phyloP scores from a whole-genome alignment of 148 eudicot genomes.

The Bassia scoparia region DNA sequence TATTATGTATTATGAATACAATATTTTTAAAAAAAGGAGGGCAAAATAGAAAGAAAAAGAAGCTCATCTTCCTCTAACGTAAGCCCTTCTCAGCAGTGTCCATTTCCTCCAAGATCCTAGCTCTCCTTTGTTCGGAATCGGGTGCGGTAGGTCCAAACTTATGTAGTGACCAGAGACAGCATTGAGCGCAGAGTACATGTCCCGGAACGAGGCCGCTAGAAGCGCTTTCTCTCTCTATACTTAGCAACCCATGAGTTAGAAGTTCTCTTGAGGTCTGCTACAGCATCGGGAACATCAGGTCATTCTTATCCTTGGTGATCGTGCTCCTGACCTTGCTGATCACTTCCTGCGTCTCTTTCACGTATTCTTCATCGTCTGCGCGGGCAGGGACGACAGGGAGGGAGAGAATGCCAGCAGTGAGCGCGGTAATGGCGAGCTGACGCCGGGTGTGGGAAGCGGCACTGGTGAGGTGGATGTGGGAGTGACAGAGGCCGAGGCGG shows the following conservation, averaged over 20 bases:
- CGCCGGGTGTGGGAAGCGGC: slow-evolving; percentile 38
- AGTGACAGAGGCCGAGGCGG: slow-evolving; percentile 31
- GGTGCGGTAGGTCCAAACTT: slow-evolving; percentile 87
- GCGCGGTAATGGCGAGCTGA: slow-evolving; percentile 34
- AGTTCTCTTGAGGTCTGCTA: slow-evolving; percentile 63
- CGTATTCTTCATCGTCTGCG: slow-evolving; percentile 72
- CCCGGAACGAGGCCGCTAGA: slow-evolving; percentile 77
- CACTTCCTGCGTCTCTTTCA: slow-evolving; percentile 75
- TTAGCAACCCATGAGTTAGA: slow-evolving; percentile 96
- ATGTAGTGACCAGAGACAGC: slow-evolving; percentile 96
- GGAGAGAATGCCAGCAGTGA: slow-evolving; percentile 23
- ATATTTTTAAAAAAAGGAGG: background rate
- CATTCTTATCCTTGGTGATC: slow-evolving; percentile 54
- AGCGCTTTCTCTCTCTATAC: slow-evolving; percentile 82
- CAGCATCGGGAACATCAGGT: slow-evolving; percentile 69
- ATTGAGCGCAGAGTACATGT: slow-evolving; percentile 87
- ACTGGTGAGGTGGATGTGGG: slow-evolving; percentile 29
- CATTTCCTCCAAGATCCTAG: slow-evolving; percentile 85
- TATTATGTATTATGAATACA: background rate
- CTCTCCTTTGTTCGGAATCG: slow-evolving; percentile 71
- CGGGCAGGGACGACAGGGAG: slow-evolving; percentile 39
- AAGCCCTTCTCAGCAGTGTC: slow-evolving; percentile 88
- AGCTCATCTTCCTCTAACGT: slow-evolving; percentile 65
- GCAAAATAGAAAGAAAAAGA: background rate
- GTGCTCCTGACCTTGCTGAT: slow-evolving; percentile 71